These are phyloP conservation scores for Hyaloscypha finlandica DNA, from an alignment of 495 filamentous ascomycete species.

Conservation along the genomic window DNA sequence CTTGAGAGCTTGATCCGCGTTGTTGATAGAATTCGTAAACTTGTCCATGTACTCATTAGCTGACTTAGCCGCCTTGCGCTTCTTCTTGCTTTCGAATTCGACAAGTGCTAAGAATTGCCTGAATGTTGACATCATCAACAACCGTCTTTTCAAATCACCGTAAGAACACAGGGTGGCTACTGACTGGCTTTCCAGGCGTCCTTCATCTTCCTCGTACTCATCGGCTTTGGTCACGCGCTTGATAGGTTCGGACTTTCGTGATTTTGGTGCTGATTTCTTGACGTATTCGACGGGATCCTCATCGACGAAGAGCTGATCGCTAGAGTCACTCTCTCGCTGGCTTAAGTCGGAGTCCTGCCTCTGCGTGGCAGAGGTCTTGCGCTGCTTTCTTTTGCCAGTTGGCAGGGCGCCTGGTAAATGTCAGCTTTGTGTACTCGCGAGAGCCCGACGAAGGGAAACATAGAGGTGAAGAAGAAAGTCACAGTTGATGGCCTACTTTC, in stretches of 20 bases:
- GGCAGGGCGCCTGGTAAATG: slow-evolving; percentile 17
- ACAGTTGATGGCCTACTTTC: slow-evolving; percentile 14
- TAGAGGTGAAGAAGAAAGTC: background rate
- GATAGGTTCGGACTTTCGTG: slow-evolving; percentile 19
- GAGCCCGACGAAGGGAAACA: background rate
- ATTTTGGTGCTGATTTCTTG: slow-evolving; percentile 24
- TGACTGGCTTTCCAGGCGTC: slow-evolving; percentile 38
- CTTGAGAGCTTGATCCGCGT: slow-evolving; percentile 9
- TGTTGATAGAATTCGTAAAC: slow-evolving; percentile 26
- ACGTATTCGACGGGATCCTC: slow-evolving; percentile 20
- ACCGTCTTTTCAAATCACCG: background rate
- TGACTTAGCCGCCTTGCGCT: slow-evolving; percentile 28
- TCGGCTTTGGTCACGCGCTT: slow-evolving; percentile 32
- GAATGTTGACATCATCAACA: background rate
- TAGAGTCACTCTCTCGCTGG: slow-evolving; percentile 14
- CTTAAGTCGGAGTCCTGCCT: background rate
- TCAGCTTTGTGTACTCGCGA: slow-evolving; percentile 5
- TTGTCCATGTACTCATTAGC: slow-evolving; percentile 26
- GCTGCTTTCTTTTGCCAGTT: slow-evolving; percentile 16
- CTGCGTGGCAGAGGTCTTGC: background rate
- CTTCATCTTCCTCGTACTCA: slow-evolving; percentile 42
- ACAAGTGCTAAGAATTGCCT: slow-evolving; percentile 11
- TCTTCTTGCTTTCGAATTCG: slow-evolving; percentile 22
- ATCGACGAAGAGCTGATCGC: slow-evolving; percentile 15
- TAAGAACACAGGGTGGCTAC: background rate